Base-by-base conservation (phyloP, 2,329 filamentous ascomycete species). In the Trichoderma polysporum region DNA sequence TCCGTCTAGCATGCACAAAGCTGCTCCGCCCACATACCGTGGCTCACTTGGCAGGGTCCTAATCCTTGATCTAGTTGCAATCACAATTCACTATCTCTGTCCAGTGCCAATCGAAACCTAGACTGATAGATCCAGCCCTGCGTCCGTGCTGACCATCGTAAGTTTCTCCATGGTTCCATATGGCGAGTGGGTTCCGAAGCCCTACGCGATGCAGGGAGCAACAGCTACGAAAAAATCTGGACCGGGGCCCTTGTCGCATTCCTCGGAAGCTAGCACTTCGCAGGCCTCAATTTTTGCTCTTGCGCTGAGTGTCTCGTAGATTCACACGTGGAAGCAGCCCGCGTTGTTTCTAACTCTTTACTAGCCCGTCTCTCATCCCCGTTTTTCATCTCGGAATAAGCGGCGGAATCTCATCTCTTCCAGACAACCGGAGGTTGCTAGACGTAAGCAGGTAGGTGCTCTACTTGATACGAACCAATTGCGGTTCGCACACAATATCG, bases 191-290 rank as follows among this genome's bases (percentile, higher is more conserved):
- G 59, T 63, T 41, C 8, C 35, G 17, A 53, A 53, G 59, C 59
- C 59, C 59, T 63, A 53, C 27, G 47, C 58, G 47, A 22, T 63
- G 49, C 59, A 53, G 35, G 59, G 59, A 45, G 19, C n/a, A 45
- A 15, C 39, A 27, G n/a, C 27, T n/a, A 35, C 35, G 47, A 61
- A 15, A 52, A 17, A 50, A 19, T 29, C 22, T 37, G 29, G 47
- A 61, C 31, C n/a, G 31, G 58, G 45, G 31, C 49, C 59, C 59
- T 63, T 63, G 59, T 63, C 59, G 7, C 27, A 29, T 37, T 12
- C 25, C 3, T 41, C n/a, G n/a, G 35, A 63, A 41, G 59, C 47
- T 53, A 53, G 35, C 31, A 45, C 31, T n/a, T 50, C 17, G 45
- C 58, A 63, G 47, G 35, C 41, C 22, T 49, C 25, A 9, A 22